Evolutionary conservation across 495 filamentous ascomycete species (phyloP), one percentile per base, ranked within the genome.

Genomic region (Endocarpon pusillum): DNA sequence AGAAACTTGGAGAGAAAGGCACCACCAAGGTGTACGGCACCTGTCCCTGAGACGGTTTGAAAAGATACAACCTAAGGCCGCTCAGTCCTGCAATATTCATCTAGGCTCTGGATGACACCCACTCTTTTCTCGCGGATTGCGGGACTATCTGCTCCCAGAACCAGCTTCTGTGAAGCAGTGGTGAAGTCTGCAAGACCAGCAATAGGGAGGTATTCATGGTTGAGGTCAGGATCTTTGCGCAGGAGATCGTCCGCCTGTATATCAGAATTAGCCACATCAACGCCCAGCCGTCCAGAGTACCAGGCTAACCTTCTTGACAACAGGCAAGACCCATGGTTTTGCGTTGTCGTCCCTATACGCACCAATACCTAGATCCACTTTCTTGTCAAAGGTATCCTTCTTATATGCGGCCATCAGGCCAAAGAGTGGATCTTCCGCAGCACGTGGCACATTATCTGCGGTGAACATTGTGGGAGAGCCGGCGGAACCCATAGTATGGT

Each of bases 141-240:
- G 3, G 82, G 75, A 34, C 81, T 84, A 34, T 78, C 69, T 21
- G 64, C 58, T 19, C 87, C 85, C 5, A 96, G 70, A 26, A 94
- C 78, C 34, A 99, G 64, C 56, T 82, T 85, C 52, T 86, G 81
- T 3, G 89, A 83, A 39, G 87, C 86, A 38, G 69, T 66, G 32
- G 83, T 94, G 57, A 93, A 87, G 6, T 72, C 67, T 25, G 74
- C 54, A 29, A 96, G 67, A 40, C 89, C 89, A 36, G 85, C 78
- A 52, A 99, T 99, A 32, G 91, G 86, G 38, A 93, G 81, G 54
- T 96, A 99, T 71, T 99, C 89, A 64, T 96, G 85, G 62, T 99
- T 93, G 34, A 92, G 60, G 32, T 75, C 66, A 40, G 91, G 87
- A 51, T 94, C 86, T 45, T 75, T 78, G 46, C 75, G 78, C 28